A percentile compares a stretch with the other conserved stretches of the same genome.
Evolutionary conservation across 208 protist species (phyloP).

Genomic region (Tritrichomonas musculus): DNA sequence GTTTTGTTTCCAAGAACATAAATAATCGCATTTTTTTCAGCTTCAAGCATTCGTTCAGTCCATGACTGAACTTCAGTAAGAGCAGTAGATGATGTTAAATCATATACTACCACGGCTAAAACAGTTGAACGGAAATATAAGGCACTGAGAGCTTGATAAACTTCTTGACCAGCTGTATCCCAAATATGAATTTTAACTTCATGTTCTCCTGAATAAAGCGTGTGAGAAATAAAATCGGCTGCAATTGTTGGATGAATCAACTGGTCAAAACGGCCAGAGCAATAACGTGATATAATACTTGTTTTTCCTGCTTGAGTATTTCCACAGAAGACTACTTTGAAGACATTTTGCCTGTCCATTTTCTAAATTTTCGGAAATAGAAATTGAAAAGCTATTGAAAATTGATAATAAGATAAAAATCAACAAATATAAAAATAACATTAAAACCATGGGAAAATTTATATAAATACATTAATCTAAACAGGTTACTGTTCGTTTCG

Average conservation of each 20-base stretch:
- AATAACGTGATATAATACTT: neutral
- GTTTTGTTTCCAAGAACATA: no score
- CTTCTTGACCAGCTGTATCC: slow-evolving; percentile 28
- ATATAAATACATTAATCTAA: no score
- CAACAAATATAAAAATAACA: no score
- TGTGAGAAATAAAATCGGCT: neutral
- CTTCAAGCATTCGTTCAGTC: neutral
- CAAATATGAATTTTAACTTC: slow-evolving; percentile 18
- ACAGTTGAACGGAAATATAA: neutral
- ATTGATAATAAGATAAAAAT: no score
- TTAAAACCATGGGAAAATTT: no score
- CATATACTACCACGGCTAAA: slow-evolving; percentile 8
- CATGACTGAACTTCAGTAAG: neutral
- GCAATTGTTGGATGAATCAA: neutral
- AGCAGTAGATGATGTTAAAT: neutral
- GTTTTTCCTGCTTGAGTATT: neutral
- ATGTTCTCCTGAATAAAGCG: neutral
- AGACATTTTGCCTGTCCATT: no score
- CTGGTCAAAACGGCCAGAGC: neutral
- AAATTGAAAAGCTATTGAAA: no score
- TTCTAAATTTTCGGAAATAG: no score
- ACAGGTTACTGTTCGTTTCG: no score
- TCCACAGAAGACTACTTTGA: neutral
- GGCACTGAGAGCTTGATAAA: neutral
- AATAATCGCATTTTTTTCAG: no score